Conservation (phyloP, 305 asterid genomes). For the Fraxinus greggii region DNA sequence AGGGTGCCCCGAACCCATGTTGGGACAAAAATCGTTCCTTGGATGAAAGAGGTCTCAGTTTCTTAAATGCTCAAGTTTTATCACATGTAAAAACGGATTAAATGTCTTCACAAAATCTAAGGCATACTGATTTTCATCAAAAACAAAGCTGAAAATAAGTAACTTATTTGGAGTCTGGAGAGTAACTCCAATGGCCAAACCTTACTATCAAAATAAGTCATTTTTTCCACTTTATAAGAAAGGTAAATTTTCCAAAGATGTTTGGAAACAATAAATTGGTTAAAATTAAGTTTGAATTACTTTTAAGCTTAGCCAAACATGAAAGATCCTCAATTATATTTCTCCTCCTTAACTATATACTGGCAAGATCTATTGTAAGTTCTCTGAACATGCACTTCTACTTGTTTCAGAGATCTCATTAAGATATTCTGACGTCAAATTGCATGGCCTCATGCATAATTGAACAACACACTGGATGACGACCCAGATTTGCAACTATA, state of each 20-base stretch:
- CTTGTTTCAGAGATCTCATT: background rate
- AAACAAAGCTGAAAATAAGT: background rate
- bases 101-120: background rate
- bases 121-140: background rate
- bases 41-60: background rate
- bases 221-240: background rate
- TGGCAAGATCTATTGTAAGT: background rate
- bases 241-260: background rate
- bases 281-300: background rate
- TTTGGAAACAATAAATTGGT: background rate
- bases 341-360: background rate
- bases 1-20: background rate
- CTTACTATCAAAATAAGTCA: background rate
- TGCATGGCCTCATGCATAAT: background rate
- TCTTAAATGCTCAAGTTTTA: constrained; percentile 13
- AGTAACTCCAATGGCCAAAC: background rate
- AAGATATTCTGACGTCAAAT: background rate
- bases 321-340: background rate
- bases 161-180: background rate
- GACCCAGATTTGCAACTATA: background rate
- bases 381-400: background rate
- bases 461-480: background rate
- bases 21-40: background rate
- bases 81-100: constrained; percentile 1
- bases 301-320: background rate